phyloP scores from a whole-genome alignment of 2,329 filamentous ascomycete species.

The Colletotrichum horii region DNA sequence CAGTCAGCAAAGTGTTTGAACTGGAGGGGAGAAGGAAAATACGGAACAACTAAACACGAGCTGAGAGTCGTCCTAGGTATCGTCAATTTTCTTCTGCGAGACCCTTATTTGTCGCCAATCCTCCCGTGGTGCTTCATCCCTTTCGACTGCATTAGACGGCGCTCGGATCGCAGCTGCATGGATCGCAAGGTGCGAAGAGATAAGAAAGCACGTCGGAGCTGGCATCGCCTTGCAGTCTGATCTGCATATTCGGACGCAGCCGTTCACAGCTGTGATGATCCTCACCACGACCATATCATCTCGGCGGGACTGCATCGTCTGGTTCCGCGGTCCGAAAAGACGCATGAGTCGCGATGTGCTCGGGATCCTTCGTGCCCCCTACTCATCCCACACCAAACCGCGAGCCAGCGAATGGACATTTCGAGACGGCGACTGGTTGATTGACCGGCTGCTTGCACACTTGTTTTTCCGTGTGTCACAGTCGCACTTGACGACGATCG shows the following conservation, averaged over 20 bases:
- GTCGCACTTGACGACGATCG: background rate
- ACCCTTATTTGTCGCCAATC: background rate
- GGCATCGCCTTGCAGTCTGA: background rate
- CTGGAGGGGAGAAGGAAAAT: background rate
- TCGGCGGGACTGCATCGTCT: background rate
- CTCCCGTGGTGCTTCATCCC: conserved; percentile 2
- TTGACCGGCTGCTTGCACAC: background rate
- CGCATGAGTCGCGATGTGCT: background rate
- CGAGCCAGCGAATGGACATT: background rate
- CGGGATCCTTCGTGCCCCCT: background rate
- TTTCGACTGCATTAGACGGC: background rate
- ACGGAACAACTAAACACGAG: background rate
- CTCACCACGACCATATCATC: background rate
- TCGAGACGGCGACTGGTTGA: background rate
- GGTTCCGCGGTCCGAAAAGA: background rate
- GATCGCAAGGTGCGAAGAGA: background rate
- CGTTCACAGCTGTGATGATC: background rate
- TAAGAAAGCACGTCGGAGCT: background rate
- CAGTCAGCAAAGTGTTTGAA: background rate
- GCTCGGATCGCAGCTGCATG: conserved; percentile 1
- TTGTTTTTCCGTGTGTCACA: background rate
- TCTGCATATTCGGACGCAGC: background rate
- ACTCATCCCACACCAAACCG: background rate
- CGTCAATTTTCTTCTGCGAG: background rate
- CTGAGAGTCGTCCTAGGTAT: background rate